Conservation (phyloP, 768 basidiomycete species). For the Cantharellus anzutake region DNA sequence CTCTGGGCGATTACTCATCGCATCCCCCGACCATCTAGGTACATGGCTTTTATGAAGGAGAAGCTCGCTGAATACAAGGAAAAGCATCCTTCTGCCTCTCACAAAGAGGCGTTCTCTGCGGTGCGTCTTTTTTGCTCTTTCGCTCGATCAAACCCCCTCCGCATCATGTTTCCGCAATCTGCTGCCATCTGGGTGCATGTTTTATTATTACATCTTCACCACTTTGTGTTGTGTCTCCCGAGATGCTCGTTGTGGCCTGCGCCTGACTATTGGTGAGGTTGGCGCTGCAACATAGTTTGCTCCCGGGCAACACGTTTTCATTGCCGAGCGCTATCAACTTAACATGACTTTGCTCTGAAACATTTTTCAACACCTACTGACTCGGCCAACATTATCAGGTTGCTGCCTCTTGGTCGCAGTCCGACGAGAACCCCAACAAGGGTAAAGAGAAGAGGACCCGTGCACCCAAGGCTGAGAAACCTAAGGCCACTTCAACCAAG, state of each 20-base stretch:
- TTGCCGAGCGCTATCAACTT: neutral
- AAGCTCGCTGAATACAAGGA: slow-evolving; percentile 40
- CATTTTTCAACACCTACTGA: neutral
- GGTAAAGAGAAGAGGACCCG: slow-evolving; percentile 21
- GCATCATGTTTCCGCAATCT: neutral
- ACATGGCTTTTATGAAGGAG: slow-evolving; percentile 36
- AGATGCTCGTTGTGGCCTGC: neutral
- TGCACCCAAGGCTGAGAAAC: slow-evolving; percentile 22
- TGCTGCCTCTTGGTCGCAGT: slow-evolving; percentile 34
- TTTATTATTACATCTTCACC: neutral
- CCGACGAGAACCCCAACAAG: slow-evolving; percentile 45
- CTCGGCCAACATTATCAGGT: slow-evolving; percentile 22
- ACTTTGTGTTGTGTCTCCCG: neutral
- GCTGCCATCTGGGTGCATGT: neutral
- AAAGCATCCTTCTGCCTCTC: slow-evolving; percentile 27
- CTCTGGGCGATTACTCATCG: neutral
- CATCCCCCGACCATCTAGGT: slow-evolving; percentile 11
- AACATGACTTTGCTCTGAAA: neutral
- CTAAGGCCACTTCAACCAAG: slow-evolving; percentile 17
- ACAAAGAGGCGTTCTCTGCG: slow-evolving; percentile 35
- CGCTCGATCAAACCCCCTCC: neutral
- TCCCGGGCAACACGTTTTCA: neutral
- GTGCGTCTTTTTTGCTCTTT: slow-evolving; percentile 14
- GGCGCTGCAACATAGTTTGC: neutral
- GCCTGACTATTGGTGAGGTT: neutral